These are phyloP conservation scores for Pseudotsuga menziesii DNA, from an alignment of 75 land plant species.

Conservation along the genomic window DNA sequence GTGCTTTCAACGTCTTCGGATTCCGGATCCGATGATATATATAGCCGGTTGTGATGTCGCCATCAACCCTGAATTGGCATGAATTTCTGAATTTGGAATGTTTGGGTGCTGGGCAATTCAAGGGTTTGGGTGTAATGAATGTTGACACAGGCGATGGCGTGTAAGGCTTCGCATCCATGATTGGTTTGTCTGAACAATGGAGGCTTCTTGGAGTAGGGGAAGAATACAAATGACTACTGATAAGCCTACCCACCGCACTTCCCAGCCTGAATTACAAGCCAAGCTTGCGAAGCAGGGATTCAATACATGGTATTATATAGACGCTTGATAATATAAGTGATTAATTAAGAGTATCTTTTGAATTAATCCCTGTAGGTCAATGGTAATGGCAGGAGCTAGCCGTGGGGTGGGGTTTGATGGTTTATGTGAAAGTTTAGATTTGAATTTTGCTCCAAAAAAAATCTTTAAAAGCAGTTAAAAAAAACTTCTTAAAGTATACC, in stretches of 20 bases:
- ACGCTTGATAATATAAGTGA: no score
- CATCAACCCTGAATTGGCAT: neutral
- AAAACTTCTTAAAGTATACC: no score
- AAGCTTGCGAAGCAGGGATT: neutral
- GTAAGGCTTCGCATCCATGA: neutral
- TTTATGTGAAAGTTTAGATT: no score
- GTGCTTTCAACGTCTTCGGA: neutral
- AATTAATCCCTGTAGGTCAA: no score
- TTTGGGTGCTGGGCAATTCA: neutral
- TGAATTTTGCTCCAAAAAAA: no score
- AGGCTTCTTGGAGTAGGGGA: neutral
- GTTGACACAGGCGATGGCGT: neutral
- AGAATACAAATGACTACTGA: neutral
- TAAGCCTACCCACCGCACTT: neutral
- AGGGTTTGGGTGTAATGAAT: neutral
- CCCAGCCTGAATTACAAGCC: neutral
- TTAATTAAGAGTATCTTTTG: no score
- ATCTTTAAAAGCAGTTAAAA: no score
- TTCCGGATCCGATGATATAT: conserved; percentile 1
- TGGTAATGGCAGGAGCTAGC: no score
- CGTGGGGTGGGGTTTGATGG: no score
- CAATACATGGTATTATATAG: neutral
- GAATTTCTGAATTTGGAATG: neutral
- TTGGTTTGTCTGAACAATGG: neutral
- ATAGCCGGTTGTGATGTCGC: conserved; percentile 6